Base-by-base conservation (phyloP, 164 flowering plant genomes). In the Litsea cubeba region DNA sequence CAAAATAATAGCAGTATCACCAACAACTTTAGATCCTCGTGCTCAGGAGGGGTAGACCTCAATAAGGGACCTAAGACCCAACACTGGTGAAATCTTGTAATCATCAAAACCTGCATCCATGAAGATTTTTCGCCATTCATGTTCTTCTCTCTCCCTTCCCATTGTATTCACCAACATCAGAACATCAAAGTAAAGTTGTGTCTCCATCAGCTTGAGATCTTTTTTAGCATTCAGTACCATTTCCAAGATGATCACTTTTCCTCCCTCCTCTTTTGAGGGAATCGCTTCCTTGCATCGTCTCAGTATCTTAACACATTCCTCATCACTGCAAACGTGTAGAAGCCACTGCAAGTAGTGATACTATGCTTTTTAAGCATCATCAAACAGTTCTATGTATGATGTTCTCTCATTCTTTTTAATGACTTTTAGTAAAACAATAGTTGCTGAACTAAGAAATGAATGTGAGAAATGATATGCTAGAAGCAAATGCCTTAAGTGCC, bases 201-300 rank as follows among this genome's bases (percentile, higher is more conserved):
- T 68, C 30, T 68, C 71, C 12, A 51, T 68, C 7, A 23, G 17
- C 54, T n/a, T n/a, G 24, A 22, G 51, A 11, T 68, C 15, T 18
- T 2, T 51, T 1, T 67, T 67, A 8, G 5, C 69, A 1, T 78
- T 66, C 40, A 83, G 62, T 23, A 85, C 86, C 12, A 80, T 70
- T 50, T 85, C 90, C 50, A 84, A 75, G 12, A 87, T 79, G 1
- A 87, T 77, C 54, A 87, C 84, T 68, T 84, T 85, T 50, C 90
- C 86, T 77, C 81, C 78, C 50, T 72, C 66, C 2, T 54, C 63
- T 23, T 26, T 50, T 23, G 30, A 26, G 2, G 76, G 50, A 57
- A 86, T 81, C 2, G 89, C 86, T 71, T 84, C 79, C 76, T 67
- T 84, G 82, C 87, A 82, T 60, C 65, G 73, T 79, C 73, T 81